Base-by-base conservation (phyloP, 192 early-diverging fungal species). In the Polychytrium aggregatum region DNA sequence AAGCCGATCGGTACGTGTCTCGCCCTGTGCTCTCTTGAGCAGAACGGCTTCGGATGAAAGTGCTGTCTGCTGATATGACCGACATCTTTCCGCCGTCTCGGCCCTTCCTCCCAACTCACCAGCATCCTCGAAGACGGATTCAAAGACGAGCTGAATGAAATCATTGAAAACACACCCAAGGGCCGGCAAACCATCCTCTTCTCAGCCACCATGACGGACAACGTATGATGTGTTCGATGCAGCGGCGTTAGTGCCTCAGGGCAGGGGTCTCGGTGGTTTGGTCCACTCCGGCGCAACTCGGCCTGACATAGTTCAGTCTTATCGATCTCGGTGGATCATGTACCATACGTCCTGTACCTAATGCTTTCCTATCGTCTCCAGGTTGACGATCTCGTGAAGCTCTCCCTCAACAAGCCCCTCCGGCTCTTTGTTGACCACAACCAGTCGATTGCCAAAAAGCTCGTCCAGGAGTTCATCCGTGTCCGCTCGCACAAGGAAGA, bases 121-220 rank as follows among this genome's bases (percentile, higher is more conserved):
- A n/a, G 84, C 48, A 96, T 99, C 79, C 72, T 99, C 8, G 96
- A 99, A 62, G 92, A 96, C 60, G 96, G 96, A 24, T 99, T 99
- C 61, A 76, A 84, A 11, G 92, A 82, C 51, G 96, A 99, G 60
- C 76, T 99, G 41, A 84, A 83, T 14, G 92, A 99, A 62, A 96
- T 99, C 62, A 74, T 99, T 57, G 84, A 83, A 44, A 44, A 82
- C 37, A 87, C 85, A 37, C 96, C 96, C 2, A 76, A 78, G 47
- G 76, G 72, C 37, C 79, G 96, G 40, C 96, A 99, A 60, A 92
- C 93, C 1, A 94, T 99, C 91, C 70, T 99, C 5, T 99, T 99
- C 67, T 99, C 96, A 22, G 96, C 96, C 18, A 99, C 96, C 14
- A 97, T 97, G 96, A 99, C 96, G 7, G 91, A 96, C 59, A 92